Evolutionary conservation across 1,284 basidiomycete genomes (phyloP), one percentile per base, ranked within the genome.

Genomic region (Pisolithus thermaeus): DNA sequence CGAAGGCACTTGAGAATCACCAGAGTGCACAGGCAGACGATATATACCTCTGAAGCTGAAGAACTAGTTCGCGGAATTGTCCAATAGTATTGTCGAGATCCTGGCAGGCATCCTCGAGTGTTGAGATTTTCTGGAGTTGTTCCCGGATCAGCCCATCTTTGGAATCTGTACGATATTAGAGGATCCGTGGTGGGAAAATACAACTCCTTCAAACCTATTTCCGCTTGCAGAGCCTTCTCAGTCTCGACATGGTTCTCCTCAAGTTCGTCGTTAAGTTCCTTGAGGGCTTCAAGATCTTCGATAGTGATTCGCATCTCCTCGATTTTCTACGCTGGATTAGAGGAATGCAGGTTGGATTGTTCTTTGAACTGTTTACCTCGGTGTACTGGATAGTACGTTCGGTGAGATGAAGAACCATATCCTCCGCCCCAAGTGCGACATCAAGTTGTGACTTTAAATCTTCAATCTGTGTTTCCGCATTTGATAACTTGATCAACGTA

Each of bases 201-300:
- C 18, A 51, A 53, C 32, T 28, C 18, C 36, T 23, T 32, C 27
- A 40, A 23, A 90, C 92, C 87, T 40, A 98, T 79, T 52, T 97
- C 95, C 51, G 92, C 92, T 61, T 95, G 87, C 57, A 99, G 72
- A 39, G 88, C 83, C 69, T 91, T 93, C 71, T 98, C 96, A 0
- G 93, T 92, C 69, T 97, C 96, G 7, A 92, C 68, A 60, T 99
- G 96, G 62, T 91, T 93, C 70, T 99, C 96, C 68, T 99, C 97
- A 3, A 99, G 79, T 70, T 99, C 97, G 59, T 99, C 96, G 57
- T 87, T 93, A 50, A 99, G 84, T 61, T 98, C 95, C 67, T 95
- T 92, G 47, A 99, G 80, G 12, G 95, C 85, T 64, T 99, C 96
- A 14, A 97, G 81, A 63, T 99, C 96, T 64, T 98, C 96, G 48